A percentile compares a stretch with the other conserved stretches of the same genome.
Conservation (phyloP, 2,329 filamentous ascomycete genomes). For the Rhynchosporium secalis region DNA sequence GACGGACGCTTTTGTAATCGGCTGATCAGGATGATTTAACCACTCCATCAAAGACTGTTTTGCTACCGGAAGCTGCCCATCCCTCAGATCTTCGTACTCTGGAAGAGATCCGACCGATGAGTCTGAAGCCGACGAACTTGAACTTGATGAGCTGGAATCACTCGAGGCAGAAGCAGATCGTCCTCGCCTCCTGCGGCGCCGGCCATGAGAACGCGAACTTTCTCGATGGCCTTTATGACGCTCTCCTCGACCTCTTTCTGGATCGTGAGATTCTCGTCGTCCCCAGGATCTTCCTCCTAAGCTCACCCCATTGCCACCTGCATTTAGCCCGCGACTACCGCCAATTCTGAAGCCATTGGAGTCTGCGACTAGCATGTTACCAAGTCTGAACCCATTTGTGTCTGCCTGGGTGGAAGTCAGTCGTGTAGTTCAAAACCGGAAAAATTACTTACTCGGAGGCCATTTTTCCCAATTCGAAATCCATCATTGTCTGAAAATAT, state of each 20-base stretch:
- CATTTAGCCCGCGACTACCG: constrained; percentile 28
- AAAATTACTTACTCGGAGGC: constrained; percentile 21
- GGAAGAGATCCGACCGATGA: constrained; percentile 55
- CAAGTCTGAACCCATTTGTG: constrained; percentile 21
- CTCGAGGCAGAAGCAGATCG: constrained; percentile 28
- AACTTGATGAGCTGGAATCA: constrained; percentile 41
- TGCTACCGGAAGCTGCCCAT: constrained; percentile 50
- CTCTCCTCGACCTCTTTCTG: constrained; percentile 17
- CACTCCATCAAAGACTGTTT: constrained; percentile 49
- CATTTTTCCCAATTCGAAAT: constrained; percentile 29
- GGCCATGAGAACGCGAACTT: constrained; percentile 17
- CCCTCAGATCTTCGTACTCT: constrained; percentile 51
- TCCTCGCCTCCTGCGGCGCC: constrained; percentile 16
- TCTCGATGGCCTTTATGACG: constrained; percentile 26
- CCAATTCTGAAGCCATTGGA: constrained; percentile 42
- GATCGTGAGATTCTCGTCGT: constrained; percentile 18
- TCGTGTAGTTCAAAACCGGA: background rate
- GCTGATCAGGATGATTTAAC: constrained; percentile 51
- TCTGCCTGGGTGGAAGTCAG: constrained; percentile 13
- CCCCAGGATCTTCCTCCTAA: constrained; percentile 29
- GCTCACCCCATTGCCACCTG: constrained; percentile 27
- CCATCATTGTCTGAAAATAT: constrained; percentile 27
- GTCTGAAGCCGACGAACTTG: constrained; percentile 38
- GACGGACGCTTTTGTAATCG: constrained; percentile 49
- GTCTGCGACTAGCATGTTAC: constrained; percentile 42